phyloP scores from a whole-genome alignment of 1,284 basidiomycete genomes.

The Irpex rosettiformis region DNA sequence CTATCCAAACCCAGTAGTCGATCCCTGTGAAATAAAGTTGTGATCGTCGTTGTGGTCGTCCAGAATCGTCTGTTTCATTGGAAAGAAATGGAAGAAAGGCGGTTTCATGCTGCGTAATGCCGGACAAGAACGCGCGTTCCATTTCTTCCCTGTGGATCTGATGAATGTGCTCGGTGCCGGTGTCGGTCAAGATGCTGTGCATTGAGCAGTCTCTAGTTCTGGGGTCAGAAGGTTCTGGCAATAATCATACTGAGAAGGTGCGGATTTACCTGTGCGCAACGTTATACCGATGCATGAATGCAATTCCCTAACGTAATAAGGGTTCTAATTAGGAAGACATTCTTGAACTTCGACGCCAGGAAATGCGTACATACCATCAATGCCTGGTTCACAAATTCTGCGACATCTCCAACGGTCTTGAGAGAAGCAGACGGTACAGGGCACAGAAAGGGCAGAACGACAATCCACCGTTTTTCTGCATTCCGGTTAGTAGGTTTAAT shows the following conservation, averaged over 20 bases:
- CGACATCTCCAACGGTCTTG: conserved; percentile 20
- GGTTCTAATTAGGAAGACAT: not conserved
- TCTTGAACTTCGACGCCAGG: not conserved
- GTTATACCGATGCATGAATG: not conserved
- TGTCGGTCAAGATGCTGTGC: not conserved
- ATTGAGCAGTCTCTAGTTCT: not conserved
- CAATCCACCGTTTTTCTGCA: not conserved
- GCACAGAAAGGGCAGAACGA: conserved; percentile 24
- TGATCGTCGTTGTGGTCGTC: no score
- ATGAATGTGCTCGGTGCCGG: no score
- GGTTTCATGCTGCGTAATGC: no score
- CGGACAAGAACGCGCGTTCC: no score
- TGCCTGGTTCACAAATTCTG: not conserved
- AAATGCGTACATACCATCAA: not conserved
- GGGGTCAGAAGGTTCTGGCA: not conserved
- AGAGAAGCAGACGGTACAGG: conserved; percentile 19
- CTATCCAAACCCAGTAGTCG: no score
- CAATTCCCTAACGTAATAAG: not conserved
- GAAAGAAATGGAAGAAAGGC: no score
- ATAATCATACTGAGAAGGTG: not conserved
- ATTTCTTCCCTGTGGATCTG: no score
- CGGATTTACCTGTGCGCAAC: not conserved
- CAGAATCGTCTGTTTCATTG: no score
- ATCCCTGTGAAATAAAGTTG: no score
- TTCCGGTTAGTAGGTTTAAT: conserved; percentile 1